Base-by-base conservation (phyloP, 1,284 basidiomycete genomes). In the Grifola frondosa region DNA sequence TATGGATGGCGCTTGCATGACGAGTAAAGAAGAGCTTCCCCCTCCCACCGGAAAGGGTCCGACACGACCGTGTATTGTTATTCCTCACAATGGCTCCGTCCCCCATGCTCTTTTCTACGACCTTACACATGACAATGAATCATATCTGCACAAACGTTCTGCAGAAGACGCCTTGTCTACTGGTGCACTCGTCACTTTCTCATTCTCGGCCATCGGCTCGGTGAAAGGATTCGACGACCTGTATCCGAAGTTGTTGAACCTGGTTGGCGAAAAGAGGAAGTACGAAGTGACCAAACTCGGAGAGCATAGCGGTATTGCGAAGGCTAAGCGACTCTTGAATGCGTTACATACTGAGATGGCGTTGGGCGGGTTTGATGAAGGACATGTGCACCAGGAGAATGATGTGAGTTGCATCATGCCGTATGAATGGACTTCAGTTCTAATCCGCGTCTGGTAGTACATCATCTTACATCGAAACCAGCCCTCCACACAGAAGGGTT, bases 161-260 rank as follows among this genome's bases (percentile, higher is more conserved):
- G 91, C 93, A 6, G 91, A 96, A 63, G 92, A 97, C 62, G 87
- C 92, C 0, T 77, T 97, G n/a, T 86, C 91, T 5, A 93, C 91
- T 0, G 94, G 90, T 5, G 89, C 91, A 8, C 74, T 97, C 12
- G 86, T 89, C 13, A 81, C 92, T 0, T 97, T 97, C 67, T 87
- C 87, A 34, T 82, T 80, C 59, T 89, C 82, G 13, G 94, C 89
- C 5, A 79, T 90, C 35, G 94, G 93, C 2, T 94, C 91, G 6
- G 92, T 92, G 54, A 96, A 97, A 65, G 94, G 94, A 24, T 96
- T 95, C 59, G 94, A 97, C 60, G 94, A 97, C 58, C 67, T 97
- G n/a, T 97, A 97, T 62, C 93, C 94, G 5, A 92, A 91, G 63
- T 68, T 95, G 15, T 67, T 97, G 30, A 81, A 96, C 62, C 73